A percentile compares a stretch with the other conserved stretches of the same genome.
These are phyloP conservation scores for Lolium perenne DNA, from an alignment of 176 grass and related monocot species.

Conservation along the genomic window DNA sequence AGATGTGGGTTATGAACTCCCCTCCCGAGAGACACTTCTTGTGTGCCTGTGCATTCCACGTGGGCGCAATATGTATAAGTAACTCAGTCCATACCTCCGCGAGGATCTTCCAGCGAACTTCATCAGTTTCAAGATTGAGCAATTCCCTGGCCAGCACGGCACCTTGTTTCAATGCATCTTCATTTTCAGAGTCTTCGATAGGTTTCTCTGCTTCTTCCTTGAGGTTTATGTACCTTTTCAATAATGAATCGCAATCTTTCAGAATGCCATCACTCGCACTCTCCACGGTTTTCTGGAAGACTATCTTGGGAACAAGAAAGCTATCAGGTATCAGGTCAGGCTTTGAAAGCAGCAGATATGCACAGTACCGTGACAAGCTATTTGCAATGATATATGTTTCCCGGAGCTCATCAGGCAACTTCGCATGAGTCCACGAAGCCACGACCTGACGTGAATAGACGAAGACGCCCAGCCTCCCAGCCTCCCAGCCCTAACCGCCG, in stretches of 20 bases:
- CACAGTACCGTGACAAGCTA: slow-evolving; percentile 57
- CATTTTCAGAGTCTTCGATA: background rate
- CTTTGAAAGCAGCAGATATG: slow-evolving; percentile 43
- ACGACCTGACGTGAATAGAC: too few relatives aligned
- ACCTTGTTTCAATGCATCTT: slow-evolving; percentile 20
- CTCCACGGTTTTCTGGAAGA: slow-evolving; percentile 22
- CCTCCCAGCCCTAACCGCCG: too few relatives aligned
- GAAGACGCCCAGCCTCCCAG: too few relatives aligned
- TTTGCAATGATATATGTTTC: slow-evolving; percentile 23
- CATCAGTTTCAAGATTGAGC: background rate
- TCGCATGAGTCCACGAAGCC: too few relatives aligned
- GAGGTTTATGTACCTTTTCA: slow-evolving; percentile 1
- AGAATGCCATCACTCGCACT: slow-evolving; percentile 22
- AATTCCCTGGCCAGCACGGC: slow-evolving; percentile 17
- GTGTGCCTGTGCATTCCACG: slow-evolving; percentile 32
- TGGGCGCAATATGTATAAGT: slow-evolving; percentile 42
- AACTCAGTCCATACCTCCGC: slow-evolving; percentile 41
- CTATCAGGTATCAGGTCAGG: slow-evolving; percentile 51
- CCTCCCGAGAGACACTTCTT: slow-evolving; percentile 36
- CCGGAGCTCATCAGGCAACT: background rate
- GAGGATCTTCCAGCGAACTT: slow-evolving; percentile 27
- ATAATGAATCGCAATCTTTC: background rate
- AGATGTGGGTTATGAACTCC: slow-evolving; percentile 43
- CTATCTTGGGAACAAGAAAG: background rate
- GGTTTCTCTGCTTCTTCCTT: background rate